A percentile compares a stretch with the other conserved stretches of the same genome.
These are phyloP conservation scores for Antarctomyces pellizariae DNA, from an alignment of 495 filamentous ascomycete species.

Conservation along the genomic window DNA sequence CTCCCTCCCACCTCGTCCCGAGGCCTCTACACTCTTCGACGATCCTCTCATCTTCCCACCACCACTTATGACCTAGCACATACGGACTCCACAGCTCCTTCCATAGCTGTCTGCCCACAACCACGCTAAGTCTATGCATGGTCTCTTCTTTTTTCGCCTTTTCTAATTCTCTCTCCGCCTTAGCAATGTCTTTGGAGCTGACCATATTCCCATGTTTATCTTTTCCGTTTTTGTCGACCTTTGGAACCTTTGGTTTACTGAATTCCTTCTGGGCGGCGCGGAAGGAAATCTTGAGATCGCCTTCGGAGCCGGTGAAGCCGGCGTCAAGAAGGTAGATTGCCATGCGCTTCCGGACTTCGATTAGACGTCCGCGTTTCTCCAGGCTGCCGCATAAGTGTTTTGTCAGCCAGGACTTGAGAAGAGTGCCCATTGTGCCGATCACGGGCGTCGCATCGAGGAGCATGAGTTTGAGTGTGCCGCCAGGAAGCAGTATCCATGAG, in stretches of 20 bases:
- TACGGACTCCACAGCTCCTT: conserved; percentile 19
- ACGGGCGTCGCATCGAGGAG: conserved; percentile 24
- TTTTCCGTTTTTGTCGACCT: not conserved
- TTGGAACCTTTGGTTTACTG: not conserved
- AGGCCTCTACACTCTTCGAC: conserved; percentile 21
- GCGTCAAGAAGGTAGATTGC: conserved; percentile 20
- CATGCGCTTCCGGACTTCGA: conserved; percentile 19
- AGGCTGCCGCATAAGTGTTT: conserved; percentile 22
- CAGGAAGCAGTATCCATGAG: conserved; percentile 4
- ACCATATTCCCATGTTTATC: not conserved
- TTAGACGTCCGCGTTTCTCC: conserved; percentile 20
- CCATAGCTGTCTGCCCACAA: conserved; percentile 10
- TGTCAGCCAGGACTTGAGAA: conserved; percentile 23
- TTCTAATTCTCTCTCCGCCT: conserved; percentile 1
- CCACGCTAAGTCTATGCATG: conserved; percentile 8
- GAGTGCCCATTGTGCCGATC: conserved; percentile 19
- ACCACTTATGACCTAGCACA: conserved; percentile 21
- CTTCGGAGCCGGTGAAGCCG: conserved; percentile 12
- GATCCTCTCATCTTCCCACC: conserved; percentile 25
- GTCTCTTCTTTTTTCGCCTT: conserved; percentile 5
- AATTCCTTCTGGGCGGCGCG: no score
- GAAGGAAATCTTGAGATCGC: no score
- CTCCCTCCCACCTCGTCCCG: conserved; percentile 24
- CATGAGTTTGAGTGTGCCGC: conserved; percentile 19
- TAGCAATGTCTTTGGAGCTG: not conserved